Conservation (phyloP, 2,329 filamentous ascomycete genomes). For the Rhynchosporium secalis region DNA sequence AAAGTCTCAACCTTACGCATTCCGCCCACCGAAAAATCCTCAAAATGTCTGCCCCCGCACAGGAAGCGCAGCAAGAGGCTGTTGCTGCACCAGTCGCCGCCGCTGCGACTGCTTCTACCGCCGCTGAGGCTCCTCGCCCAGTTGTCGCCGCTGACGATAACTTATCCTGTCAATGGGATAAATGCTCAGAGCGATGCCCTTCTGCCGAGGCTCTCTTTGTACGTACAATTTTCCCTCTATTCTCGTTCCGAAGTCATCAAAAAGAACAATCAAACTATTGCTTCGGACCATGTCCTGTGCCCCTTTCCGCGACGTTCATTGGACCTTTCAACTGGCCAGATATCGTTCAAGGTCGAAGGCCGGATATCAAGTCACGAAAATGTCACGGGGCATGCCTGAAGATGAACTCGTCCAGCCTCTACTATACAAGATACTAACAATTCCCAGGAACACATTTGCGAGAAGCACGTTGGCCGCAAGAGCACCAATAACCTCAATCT, state of each 20-base stretch:
- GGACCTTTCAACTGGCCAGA: no score
- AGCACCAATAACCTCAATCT: conserved; percentile 98
- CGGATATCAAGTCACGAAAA: no score
- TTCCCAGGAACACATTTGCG: conserved; percentile 91
- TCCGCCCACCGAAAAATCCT: not conserved
- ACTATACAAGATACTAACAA: not conserved
- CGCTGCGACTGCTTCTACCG: conserved; percentile 20
- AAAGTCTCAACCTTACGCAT: not conserved
- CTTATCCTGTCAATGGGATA: conserved; percentile 45
- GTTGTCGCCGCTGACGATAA: conserved; percentile 38
- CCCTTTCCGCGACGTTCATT: no score
- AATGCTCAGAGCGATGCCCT: conserved; percentile 43
- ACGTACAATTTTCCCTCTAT: conserved; percentile 27
- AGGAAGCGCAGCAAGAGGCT: conserved; percentile 27
- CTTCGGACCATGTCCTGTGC: no score
- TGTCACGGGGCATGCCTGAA: no score
- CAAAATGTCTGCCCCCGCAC: conserved; percentile 28
- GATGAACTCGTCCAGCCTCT: no score
- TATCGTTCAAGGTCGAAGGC: no score
- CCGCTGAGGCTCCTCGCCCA: conserved; percentile 27
- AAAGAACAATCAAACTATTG: no score
- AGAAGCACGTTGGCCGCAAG: conserved; percentile 97
- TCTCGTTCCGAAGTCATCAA: not conserved
- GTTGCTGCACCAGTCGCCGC: conserved; percentile 19
- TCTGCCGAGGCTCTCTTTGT: conserved; percentile 45